These are phyloP conservation scores for Prototheca wickerhamii DNA, from an alignment of 163 green algal genomes.

Conservation along the genomic window DNA sequence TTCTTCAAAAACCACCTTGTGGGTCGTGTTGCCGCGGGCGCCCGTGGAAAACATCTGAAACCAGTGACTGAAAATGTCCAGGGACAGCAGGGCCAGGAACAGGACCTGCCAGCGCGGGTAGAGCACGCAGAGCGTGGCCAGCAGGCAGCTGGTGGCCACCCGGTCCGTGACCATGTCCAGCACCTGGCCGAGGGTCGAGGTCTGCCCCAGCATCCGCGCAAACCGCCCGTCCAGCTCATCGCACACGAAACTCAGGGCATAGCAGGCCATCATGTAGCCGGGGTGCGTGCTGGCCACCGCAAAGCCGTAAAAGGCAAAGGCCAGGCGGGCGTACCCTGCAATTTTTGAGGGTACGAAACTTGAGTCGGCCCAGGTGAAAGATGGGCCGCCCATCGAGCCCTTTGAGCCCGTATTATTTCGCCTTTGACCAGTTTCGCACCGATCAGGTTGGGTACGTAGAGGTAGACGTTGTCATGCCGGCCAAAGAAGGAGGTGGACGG, in stretches of 20 bases:
- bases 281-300: constrained; percentile 50
- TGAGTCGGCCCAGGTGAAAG: background rate
- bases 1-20: constrained; percentile 55
- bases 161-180: constrained; percentile 98
- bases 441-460: constrained; percentile 89
- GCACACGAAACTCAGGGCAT: constrained; percentile 78
- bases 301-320: constrained; percentile 56
- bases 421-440: too few relatives aligned
- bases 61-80: constrained; percentile 86
- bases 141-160: constrained; percentile 70
- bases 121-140: constrained; percentile 61
- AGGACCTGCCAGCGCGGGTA: constrained; percentile 33
- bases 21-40: constrained; percentile 46
- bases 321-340: constrained; percentile 71
- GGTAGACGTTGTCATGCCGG: constrained; percentile 52
- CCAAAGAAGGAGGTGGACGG: constrained; percentile 29
- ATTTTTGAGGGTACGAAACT: background rate
- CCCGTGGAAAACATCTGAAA: constrained; percentile 88
- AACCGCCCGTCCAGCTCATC: constrained; percentile 91
- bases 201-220: constrained; percentile 78
- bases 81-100: constrained; percentile 65
- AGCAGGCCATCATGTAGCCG: constrained; percentile 37
- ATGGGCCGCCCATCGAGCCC: background rate
- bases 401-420: background rate
- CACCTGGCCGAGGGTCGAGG: constrained; percentile 77